Evolutionary conservation across 1,284 basidiomycete genomes (phyloP), one percentile per base, ranked within the genome.

Genomic region (Ceratobasidium sp.): DNA sequence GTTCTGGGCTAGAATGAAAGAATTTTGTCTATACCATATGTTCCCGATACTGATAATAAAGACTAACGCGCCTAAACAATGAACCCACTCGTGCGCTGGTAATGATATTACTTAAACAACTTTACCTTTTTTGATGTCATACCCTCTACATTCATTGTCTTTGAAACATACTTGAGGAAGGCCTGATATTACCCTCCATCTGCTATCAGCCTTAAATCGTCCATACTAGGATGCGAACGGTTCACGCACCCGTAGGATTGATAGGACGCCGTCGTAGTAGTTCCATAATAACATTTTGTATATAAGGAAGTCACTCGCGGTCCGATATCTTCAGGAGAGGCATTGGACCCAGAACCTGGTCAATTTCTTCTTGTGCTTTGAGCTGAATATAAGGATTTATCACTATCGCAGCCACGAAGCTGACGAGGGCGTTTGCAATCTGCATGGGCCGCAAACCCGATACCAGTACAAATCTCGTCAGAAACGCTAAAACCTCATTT

Each of bases 311-410:
- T 8, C 71, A 50, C 0, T 71, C 72, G n/a, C 74, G 71, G 71
- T 81, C 80, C 2, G 71, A 70, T 42, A 78, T 76, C 13, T 68
- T 73, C 1, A 81, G 81, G 29, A 81, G 75, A 3, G 79, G 74
- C 34, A 75, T 74, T 12, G 55, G 57, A 13, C 79, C 78, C 20
- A 80, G 74, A 4, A 81, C 76, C 2, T 73, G 43, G 54, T 81
- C 79, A 7, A 82, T 69, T 70, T 82, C 81, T 8, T 73, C 75
- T 55, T 78, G 78, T 8, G 78, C 80, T 27, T 72, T 76, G 15
- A 57, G 72, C 77, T 1, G 80, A 80, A 69, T 77, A 73, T 73
- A 65, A 1, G 69, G 72, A 45, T 52, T 73, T 3, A 76, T 70
- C 3, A 76, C 62, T 74, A 80, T 77, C 0, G 77, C 77, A 20